Evolutionary conservation across 2,329 filamentous ascomycete genomes (phyloP).

Genomic region (Botrytis cinerea): DNA sequence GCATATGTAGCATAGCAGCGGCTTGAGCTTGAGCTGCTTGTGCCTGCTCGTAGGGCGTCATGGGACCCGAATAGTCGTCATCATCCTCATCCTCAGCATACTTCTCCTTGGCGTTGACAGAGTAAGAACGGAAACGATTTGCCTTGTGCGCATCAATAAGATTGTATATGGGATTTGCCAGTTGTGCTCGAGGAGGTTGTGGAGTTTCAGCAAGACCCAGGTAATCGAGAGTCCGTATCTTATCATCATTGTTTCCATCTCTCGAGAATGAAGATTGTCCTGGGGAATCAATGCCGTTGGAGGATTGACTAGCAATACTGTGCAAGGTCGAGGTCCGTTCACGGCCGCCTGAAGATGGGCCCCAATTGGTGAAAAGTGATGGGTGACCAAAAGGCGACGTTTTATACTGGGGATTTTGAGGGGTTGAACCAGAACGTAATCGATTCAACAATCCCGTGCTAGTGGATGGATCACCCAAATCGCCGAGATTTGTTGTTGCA

Average conservation of each 20-base stretch:
- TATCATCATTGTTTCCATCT: slow-evolving; percentile 80
- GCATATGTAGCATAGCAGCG: slow-evolving; percentile 52
- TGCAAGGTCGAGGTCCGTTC: slow-evolving; percentile 84
- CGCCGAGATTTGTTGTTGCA: slow-evolving; percentile 56
- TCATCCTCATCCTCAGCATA: slow-evolving; percentile 89
- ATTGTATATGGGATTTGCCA: slow-evolving; percentile 69
- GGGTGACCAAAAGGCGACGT: slow-evolving; percentile 80
- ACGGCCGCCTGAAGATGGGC: slow-evolving; percentile 62
- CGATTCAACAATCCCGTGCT: slow-evolving; percentile 79
- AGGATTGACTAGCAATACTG: slow-evolving; percentile 81
- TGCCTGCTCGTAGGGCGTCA: slow-evolving; percentile 53
- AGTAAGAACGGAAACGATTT: slow-evolving; percentile 94
- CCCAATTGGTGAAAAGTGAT: slow-evolving; percentile 80
- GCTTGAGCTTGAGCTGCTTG: slow-evolving; percentile 50
- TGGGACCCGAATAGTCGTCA: slow-evolving; percentile 59
- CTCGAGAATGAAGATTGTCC: slow-evolving; percentile 83
- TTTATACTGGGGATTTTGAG: slow-evolving; percentile 75
- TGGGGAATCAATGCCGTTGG: slow-evolving; percentile 86
- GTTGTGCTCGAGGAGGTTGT: slow-evolving; percentile 72
- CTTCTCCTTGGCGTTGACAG: slow-evolving; percentile 97
- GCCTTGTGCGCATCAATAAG: slow-evolving; percentile 61
- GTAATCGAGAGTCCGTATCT: slow-evolving; percentile 93
- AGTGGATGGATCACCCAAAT: slow-evolving; percentile 49
- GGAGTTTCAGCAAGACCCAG: slow-evolving; percentile 93
- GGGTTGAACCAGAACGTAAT: slow-evolving; percentile 90